These are phyloP conservation scores for Thermoascus crustaceus DNA, from an alignment of 2,329 filamentous ascomycete genomes.

Conservation along the genomic window DNA sequence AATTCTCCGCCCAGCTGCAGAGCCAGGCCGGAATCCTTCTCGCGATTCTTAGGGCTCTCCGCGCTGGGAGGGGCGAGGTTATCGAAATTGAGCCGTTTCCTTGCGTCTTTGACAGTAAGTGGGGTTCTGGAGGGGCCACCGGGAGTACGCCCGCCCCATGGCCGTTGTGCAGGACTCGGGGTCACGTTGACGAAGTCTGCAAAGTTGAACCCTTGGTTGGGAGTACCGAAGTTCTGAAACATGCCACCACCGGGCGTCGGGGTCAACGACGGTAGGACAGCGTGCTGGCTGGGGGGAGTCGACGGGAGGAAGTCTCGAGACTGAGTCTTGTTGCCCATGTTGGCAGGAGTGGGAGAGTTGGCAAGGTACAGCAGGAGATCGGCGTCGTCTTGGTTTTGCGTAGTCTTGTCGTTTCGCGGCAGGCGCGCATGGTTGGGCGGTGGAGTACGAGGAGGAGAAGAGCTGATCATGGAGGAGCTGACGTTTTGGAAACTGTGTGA, in stretches of 20 bases:
- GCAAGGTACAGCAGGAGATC: conserved; percentile 77
- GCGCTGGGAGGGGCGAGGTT: conserved; percentile 52
- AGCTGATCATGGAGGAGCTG: conserved; percentile 50
- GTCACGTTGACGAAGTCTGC: conserved; percentile 97
- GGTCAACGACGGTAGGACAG: conserved; percentile 43
- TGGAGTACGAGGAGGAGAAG: conserved; percentile 83
- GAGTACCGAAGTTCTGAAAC: conserved; percentile 67
- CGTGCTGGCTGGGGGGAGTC: conserved; percentile 64
- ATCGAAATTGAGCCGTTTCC: conserved; percentile 76
- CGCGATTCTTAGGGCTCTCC: conserved; percentile 34
- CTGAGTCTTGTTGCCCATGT: conserved; percentile 41
- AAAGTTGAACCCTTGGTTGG: conserved; percentile 82
- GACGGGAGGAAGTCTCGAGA: conserved; percentile 54
- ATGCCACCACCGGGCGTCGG: conserved; percentile 59
- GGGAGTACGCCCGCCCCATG: conserved; percentile 58
- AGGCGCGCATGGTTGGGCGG: conserved; percentile 50
- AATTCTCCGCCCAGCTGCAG: conserved; percentile 61
- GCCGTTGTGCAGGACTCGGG: conserved; percentile 82
- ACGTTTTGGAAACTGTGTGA: conserved; percentile 35
- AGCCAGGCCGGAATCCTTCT: conserved; percentile 47
- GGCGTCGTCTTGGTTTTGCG: conserved; percentile 67
- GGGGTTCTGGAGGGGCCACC: conserved; percentile 57
- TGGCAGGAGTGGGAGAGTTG: conserved; percentile 80
- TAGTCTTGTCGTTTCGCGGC: conserved; percentile 43
- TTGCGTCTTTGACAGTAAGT: conserved; percentile 56